Base-by-base conservation (phyloP, 2,329 filamentous ascomycete species). In the Colletotrichum sp. region DNA sequence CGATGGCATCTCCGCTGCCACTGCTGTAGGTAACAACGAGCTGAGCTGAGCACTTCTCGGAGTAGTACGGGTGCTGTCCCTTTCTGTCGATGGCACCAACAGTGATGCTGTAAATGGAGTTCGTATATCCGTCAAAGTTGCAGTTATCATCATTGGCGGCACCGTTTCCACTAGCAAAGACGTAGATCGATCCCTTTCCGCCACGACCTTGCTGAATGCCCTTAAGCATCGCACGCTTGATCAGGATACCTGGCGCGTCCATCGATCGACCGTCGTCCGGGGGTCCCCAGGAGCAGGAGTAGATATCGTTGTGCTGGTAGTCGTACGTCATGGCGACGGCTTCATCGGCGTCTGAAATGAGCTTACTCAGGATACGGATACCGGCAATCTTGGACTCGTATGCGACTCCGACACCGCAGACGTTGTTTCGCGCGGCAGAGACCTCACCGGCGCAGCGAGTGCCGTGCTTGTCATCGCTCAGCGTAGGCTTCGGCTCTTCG, bases 71-170 rank as follows among this genome's bases (percentile, higher is more conserved):
- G 82, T 99, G 96, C n/a, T 91, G 85, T 52, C 96, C 96, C 79
- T 94, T 92, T 75, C 95, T 91, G 83, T 98, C 96, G 77, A 99
- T 94, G 39, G 96, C 96, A 48, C 97, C 97, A 21, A 99, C 96
- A 0, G 96, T 98, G 80, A 99, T 97, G 83, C 96, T 98, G 89
- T 99, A 99, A 80, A 99, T 99, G 83, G 96, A 98, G 88, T 99
- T 99, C 75, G 97, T 99, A 86, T 99, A 99, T 52, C 97, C 97
- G 82, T 99, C 97, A 83, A 99, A 99, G 84, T 99, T 99, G 90
- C 97, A 99, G 85, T 99, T 99, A 84, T 99, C 97, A 63, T 95
- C 96, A 78, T 88, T 92, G 5, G 89, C 88, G 12, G 96, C 98
- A 74, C 97, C 97, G 82, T 99, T 99, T 75, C 97, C 97, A 79